Percentiles rank a stretch among this genome's conserved stretches.
Evolutionary conservation across 2,329 filamentous ascomycete species (phyloP).

Genomic region (Arthrobotrys sphaeroides): DNA sequence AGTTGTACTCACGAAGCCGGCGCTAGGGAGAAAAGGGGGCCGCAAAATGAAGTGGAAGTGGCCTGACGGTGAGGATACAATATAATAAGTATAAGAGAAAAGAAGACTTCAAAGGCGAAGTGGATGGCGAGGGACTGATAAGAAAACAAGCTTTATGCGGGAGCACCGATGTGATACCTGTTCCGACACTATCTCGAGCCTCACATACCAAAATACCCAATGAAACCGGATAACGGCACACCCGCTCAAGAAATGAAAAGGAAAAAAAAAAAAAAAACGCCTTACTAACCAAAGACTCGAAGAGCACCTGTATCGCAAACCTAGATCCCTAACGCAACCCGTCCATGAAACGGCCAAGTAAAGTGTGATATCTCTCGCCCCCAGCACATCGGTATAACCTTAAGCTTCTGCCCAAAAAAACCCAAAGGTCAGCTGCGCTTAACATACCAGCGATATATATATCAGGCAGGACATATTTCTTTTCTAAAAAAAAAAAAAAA

Average conservation of each 20-base stretch:
- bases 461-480: neutral
- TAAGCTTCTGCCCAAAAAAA: neutral
- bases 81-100: neutral
- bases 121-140: neutral
- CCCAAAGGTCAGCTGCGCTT: neutral
- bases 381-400: neutral
- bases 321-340: neutral
- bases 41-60: neutral
- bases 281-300: neutral
- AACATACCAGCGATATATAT: neutral
- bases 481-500: neutral
- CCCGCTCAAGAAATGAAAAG: no score
- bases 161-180: neutral
- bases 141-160: neutral
- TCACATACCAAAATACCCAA: neutral
- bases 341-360: slow-evolving; percentile 1
- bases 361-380: neutral
- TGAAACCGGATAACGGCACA: neutral
- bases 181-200: neutral
- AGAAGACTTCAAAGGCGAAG: neutral
- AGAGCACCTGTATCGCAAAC: neutral
- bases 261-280: no score
- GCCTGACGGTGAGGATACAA: neutral
- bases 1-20: no score
- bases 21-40: neutral